Evolutionary conservation across 2,329 filamentous ascomycete species (phyloP).

Genomic region (Annulohypoxylon truncatum): DNA sequence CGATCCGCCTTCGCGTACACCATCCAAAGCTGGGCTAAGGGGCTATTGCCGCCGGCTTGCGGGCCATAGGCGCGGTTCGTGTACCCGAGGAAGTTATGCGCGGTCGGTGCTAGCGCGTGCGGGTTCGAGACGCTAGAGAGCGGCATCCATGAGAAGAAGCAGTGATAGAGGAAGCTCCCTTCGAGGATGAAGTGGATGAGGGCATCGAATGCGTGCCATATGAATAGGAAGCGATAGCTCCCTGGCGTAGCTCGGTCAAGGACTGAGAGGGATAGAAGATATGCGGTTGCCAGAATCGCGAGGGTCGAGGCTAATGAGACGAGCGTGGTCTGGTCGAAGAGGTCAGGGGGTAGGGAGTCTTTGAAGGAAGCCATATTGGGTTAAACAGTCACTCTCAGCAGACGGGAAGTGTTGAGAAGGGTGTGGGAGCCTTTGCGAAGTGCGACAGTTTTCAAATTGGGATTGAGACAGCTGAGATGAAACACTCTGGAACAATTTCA

Average conservation of each 20-base stretch:
- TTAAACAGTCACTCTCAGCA: neutral
- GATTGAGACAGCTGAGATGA: constrained; percentile 1
- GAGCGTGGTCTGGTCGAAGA: constrained; percentile 71
- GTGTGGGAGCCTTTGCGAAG: neutral
- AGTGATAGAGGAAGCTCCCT: constrained; percentile 91
- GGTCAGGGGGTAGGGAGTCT: constrained; percentile 60
- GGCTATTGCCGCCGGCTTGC: constrained; percentile 65
- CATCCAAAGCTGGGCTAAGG: constrained; percentile 73
- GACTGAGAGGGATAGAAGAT: constrained; percentile 59
- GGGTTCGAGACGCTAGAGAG: constrained; percentile 51
- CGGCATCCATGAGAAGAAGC: constrained; percentile 76
- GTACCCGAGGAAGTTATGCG: constrained; percentile 64
- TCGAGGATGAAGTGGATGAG: constrained; percentile 93
- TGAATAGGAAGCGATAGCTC: constrained; percentile 80
- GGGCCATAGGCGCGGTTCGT: constrained; percentile 65
- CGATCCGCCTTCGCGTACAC: constrained; percentile 74
- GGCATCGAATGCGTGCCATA: constrained; percentile 95
- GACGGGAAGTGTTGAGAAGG: neutral
- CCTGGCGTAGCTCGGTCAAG: constrained; percentile 62
- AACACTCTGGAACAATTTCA: neutral
- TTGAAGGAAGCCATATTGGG: constrained; percentile 30
- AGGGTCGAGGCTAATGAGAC: constrained; percentile 67
- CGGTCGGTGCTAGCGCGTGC: constrained; percentile 58
- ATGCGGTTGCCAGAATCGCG: constrained; percentile 63
- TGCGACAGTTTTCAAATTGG: neutral